Evolutionary conservation across 176 grass and related monocot genomes (phyloP).

Genomic region (Elymus sibiricus): DNA sequence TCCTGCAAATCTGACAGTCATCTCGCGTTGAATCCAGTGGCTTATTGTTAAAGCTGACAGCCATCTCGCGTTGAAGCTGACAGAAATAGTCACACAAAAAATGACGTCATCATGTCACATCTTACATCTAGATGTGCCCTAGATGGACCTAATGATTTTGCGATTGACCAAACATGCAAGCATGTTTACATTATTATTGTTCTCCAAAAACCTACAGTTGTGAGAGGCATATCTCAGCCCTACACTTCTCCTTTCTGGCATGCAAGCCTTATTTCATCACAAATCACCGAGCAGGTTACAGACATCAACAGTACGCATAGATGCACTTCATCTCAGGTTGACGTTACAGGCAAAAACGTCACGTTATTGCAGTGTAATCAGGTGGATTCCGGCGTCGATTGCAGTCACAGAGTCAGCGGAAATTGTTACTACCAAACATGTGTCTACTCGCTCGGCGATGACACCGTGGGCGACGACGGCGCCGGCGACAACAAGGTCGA

Average conservation of each 20-base stretch:
- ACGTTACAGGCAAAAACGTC: neutral
- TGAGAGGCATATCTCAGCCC: neutral
- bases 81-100: too few relatives aligned
- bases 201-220: neutral
- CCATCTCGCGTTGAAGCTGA: too few relatives aligned
- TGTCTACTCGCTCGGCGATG: conserved; percentile 29
- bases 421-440: neutral
- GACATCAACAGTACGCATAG: neutral
- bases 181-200: too few relatives aligned
- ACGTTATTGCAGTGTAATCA: neutral
- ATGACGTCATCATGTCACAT: too few relatives aligned
- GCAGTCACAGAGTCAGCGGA: neutral
- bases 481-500: conserved; percentile 44
- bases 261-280: neutral
- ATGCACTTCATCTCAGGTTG: neutral
- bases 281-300: neutral
- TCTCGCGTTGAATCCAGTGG: too few relatives aligned
- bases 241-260: neutral
- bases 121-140: too few relatives aligned
- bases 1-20: too few relatives aligned
- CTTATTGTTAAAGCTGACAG: too few relatives aligned
- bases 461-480: conserved; percentile 19
- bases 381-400: neutral
- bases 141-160: too few relatives aligned
- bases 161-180: too few relatives aligned